Evolutionary conservation across 179 eudicot species (phyloP).

Genomic region (Actinidia chinensis): DNA sequence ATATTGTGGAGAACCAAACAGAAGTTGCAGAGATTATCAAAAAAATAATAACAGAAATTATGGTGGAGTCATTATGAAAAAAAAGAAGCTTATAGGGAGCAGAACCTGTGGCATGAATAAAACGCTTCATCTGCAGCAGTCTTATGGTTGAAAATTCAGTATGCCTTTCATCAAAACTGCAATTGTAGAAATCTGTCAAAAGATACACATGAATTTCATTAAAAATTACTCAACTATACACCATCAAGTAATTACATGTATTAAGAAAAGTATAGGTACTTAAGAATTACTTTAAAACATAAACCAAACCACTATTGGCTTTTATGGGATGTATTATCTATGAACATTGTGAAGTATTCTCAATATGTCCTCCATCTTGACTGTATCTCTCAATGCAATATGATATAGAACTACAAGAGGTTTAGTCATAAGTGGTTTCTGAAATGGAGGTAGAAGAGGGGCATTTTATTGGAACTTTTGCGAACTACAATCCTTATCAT

Average conservation of each 20-base stretch:
- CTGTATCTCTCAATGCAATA: background rate
- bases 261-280: background rate
- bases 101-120: slow-evolving; percentile 80
- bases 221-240: background rate
- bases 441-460: background rate
- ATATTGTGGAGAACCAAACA: background rate
- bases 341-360: background rate
- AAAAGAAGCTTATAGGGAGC: background rate
- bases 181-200: slow-evolving; percentile 43
- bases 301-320: background rate
- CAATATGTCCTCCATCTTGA: background rate
- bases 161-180: slow-evolving; percentile 30
- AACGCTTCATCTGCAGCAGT: slow-evolving; percentile 38
- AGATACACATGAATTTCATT: slow-evolving; percentile 8
- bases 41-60: background rate
- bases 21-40: background rate
- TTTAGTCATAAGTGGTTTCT: too few relatives aligned
- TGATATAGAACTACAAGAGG: background rate
- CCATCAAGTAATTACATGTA: background rate
- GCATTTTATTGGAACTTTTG: background rate
- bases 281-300: background rate
- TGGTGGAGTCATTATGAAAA: background rate
- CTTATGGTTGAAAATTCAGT: slow-evolving; percentile 34
- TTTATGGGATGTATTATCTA: background rate
- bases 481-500: too few relatives aligned